phyloP scores from a whole-genome alignment of 176 grass and related monocot genomes.

The Eragrostis curvula region DNA sequence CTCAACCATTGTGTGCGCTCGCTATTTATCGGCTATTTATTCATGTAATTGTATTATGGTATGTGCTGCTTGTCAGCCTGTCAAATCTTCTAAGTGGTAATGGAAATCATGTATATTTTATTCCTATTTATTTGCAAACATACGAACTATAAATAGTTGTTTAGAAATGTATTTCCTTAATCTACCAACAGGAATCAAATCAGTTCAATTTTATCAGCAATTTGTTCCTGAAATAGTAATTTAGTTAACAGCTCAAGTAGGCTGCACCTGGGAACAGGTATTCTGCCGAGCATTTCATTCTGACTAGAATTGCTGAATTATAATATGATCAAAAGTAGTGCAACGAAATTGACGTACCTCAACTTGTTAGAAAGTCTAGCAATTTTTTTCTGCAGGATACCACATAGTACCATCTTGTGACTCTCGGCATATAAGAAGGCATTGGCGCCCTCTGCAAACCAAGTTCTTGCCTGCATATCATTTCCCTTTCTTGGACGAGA shows the following conservation, averaged over 20 bases:
- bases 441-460: background rate
- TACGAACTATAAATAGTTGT: background rate
- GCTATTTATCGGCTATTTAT: constrained; percentile 37
- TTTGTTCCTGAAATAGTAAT: background rate
- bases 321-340: background rate
- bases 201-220: background rate
- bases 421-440: background rate
- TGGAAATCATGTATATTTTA: background rate
- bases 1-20: constrained; percentile 9
- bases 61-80: constrained; percentile 4
- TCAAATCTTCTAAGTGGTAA: constrained; percentile 34
- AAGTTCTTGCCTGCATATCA: background rate
- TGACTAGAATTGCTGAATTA: background rate
- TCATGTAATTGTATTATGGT: constrained; percentile 17
- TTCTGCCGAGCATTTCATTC: background rate
- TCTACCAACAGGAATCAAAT: background rate
- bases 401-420: background rate
- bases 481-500: background rate
- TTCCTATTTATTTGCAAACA: background rate
- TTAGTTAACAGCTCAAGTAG: constrained; percentile 7
- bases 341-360: background rate
- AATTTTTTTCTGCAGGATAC: no score
- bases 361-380: background rate
- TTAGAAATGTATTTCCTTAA: background rate
- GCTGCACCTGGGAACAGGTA: background rate